phyloP scores from a whole-genome alignment of 2,329 filamentous ascomycete species.

The Neobulgaria alba region DNA sequence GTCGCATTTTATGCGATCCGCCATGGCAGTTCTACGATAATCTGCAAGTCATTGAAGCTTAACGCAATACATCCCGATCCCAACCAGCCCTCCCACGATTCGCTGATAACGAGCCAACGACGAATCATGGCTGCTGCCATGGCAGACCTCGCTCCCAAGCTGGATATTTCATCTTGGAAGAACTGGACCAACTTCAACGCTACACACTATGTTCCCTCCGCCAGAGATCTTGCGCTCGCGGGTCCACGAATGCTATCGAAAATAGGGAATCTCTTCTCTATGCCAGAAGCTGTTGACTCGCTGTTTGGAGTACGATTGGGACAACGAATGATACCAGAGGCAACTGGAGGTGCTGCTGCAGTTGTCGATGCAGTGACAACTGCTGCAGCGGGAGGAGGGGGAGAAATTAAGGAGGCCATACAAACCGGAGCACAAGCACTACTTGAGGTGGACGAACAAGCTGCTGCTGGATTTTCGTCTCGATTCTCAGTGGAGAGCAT shows the following conservation, averaged over 20 bases:
- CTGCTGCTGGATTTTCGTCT: slow-evolving; percentile 32
- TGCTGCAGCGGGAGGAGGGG: slow-evolving; percentile 34
- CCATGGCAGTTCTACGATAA: slow-evolving; percentile 7
- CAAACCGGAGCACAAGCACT: slow-evolving; percentile 22
- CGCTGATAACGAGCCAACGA: neutral
- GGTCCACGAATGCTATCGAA: slow-evolving; percentile 63
- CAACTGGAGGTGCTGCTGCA: slow-evolving; percentile 40
- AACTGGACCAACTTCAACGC: slow-evolving; percentile 41
- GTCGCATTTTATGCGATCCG: slow-evolving; percentile 1
- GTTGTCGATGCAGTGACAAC: slow-evolving; percentile 31
- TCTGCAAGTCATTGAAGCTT: too few species aligned
- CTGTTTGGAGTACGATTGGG: slow-evolving; percentile 38
- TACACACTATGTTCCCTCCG: slow-evolving; percentile 51
- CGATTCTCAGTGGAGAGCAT: slow-evolving; percentile 49
- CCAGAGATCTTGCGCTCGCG: slow-evolving; percentile 60
- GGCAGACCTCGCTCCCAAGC: slow-evolving; percentile 22
- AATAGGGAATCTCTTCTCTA: slow-evolving; percentile 53
- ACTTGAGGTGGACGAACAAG: slow-evolving; percentile 34
- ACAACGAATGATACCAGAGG: slow-evolving; percentile 50
- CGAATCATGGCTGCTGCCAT: slow-evolving; percentile 19
- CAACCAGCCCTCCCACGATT: neutral
- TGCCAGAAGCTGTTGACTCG: slow-evolving; percentile 51
- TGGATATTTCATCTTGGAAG: slow-evolving; percentile 48
- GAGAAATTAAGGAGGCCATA: slow-evolving; percentile 22
- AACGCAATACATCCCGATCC: neutral